Evolutionary conservation across 129 eudicot species (phyloP), one percentile per base, ranked within the genome.

Genomic region (Ambrosia artemisiifolia): DNA sequence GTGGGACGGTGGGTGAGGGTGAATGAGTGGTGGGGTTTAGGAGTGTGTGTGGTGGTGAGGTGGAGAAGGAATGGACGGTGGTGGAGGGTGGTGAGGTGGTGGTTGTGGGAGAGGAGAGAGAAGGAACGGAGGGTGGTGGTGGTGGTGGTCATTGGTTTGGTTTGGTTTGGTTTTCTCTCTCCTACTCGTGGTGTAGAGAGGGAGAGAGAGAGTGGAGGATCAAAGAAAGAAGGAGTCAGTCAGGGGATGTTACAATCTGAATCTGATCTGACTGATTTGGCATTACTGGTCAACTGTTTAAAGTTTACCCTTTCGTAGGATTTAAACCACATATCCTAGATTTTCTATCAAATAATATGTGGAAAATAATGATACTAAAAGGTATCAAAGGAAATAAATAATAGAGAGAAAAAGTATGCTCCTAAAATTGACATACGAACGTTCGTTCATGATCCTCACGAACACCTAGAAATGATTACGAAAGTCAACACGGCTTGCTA

Each of bases 41-140:
- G 81, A 56, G 67, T 70, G 13, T 34, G 75, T 51, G 65, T 61
- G 38, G 14, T 66, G 70, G 44, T 69, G 72, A 59, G 20, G 42
- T 48, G 55, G 63, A 3, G 11, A 28, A 10, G 16, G 14, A 34
- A 9, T 42, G 72, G 82, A 16, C 13, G 63, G 56, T 17, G 74
- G 57, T 32, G 17, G 65, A 38, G 68, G 59, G 76, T 40, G 83
- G 73, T 9, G 78, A 67, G 53, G 55, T 55, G 84, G 70, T 48
- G 70, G 68, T 20, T 71, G 62, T 71, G 70, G 5, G 82, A 57
- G 32, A 62, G 82, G 69, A 43, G 67, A 13, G 65, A 64, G 67
- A 76, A 55, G 49, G 84, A 68, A 17, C 65, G 67, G 12, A 71
- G 61, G 74, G 74, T 75, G 76, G 73, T 57, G 77, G 47, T 44